phyloP scores from a whole-genome alignment of 1,284 basidiomycete genomes.

The Hypsizygus ulmarius region DNA sequence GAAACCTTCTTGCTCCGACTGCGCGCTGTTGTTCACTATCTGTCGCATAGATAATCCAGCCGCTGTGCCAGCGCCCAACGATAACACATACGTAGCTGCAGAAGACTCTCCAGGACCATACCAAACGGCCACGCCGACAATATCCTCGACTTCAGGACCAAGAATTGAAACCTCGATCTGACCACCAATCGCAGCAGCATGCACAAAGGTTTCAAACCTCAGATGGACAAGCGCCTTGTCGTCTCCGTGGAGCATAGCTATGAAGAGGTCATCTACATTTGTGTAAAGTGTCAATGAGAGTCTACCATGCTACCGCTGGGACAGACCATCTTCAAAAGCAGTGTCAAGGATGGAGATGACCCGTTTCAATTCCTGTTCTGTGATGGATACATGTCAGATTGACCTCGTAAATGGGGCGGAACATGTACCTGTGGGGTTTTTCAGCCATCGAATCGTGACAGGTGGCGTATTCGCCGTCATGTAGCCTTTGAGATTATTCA shows the following conservation, averaged over 20 bases:
- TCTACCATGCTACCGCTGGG: background rate
- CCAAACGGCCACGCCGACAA: slow-evolving; percentile 29
- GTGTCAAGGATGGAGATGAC: slow-evolving; percentile 9
- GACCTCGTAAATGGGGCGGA: background rate
- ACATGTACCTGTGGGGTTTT: slow-evolving; percentile 8
- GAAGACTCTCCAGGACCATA: slow-evolving; percentile 25
- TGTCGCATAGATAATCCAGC: background rate
- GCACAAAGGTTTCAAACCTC: slow-evolving; percentile 20
- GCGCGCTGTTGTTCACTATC: slow-evolving; percentile 26
- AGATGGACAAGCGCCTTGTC: slow-evolving; percentile 19
- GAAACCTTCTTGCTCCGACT: slow-evolving; percentile 21
- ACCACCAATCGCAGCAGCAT: slow-evolving; percentile 24
- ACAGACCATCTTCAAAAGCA: slow-evolving; percentile 13
- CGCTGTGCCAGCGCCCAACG: no score
- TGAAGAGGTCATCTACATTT: slow-evolving; percentile 24
- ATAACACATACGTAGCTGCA: slow-evolving; percentile 19
- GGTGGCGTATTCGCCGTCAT: background rate
- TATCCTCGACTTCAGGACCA: slow-evolving; percentile 21
- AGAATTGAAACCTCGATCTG: slow-evolving; percentile 24
- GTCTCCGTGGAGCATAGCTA: slow-evolving; percentile 21
- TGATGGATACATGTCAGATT: background rate
- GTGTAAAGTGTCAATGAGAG: background rate
- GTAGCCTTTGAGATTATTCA: background rate
- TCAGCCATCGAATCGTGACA: slow-evolving; percentile 11
- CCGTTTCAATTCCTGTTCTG: slow-evolving; percentile 13